These are phyloP conservation scores for Cerioporus squamosus DNA, from an alignment of 1,284 basidiomycete species.

Conservation along the genomic window DNA sequence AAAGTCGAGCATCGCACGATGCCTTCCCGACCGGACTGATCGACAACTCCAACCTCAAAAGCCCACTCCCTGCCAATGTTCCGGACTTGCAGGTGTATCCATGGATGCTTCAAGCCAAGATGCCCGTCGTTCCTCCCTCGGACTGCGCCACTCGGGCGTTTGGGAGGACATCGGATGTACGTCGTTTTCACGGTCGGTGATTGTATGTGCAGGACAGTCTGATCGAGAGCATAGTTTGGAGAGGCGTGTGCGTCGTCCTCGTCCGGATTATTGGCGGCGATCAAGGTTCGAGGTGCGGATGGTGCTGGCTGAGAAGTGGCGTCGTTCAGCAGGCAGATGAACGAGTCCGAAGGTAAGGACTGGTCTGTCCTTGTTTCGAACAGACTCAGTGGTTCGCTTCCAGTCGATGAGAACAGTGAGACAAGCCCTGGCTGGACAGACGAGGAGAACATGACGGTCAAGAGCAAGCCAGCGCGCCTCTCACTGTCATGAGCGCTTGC, in stretches of 20 bases:
- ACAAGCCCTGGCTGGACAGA: conserved; percentile 63
- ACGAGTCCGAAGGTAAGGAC: conserved; percentile 62
- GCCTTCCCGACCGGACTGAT: conserved; percentile 62
- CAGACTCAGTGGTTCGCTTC: conserved; percentile 63
- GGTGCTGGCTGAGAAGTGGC: conserved; percentile 55
- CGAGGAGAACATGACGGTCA: conserved; percentile 30
- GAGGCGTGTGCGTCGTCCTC: conserved; percentile 9
- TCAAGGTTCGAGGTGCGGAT: conserved; percentile 46
- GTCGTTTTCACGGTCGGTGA: conserved; percentile 73
- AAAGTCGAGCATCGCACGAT: conserved; percentile 78
- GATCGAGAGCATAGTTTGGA: conserved; percentile 50
- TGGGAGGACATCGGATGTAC: conserved; percentile 67
- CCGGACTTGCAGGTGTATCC: conserved; percentile 78
- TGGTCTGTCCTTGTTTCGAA: conserved; percentile 59
- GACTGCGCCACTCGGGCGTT: background rate
- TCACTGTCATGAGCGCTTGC: no score
- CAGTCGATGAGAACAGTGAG: conserved; percentile 81
- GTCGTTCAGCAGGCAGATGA: conserved; percentile 70
- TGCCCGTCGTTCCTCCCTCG: conserved; percentile 11
- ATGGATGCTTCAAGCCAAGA: conserved; percentile 73
- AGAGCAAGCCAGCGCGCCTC: no score
- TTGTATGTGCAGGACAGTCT: conserved; percentile 84
- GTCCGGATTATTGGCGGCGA: conserved; percentile 41
- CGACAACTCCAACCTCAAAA: conserved; percentile 79
- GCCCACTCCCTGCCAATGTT: conserved; percentile 71